Evolutionary conservation across 495 filamentous ascomycete species (phyloP).

Genomic region (Thermothielavioides terrestris): DNA sequence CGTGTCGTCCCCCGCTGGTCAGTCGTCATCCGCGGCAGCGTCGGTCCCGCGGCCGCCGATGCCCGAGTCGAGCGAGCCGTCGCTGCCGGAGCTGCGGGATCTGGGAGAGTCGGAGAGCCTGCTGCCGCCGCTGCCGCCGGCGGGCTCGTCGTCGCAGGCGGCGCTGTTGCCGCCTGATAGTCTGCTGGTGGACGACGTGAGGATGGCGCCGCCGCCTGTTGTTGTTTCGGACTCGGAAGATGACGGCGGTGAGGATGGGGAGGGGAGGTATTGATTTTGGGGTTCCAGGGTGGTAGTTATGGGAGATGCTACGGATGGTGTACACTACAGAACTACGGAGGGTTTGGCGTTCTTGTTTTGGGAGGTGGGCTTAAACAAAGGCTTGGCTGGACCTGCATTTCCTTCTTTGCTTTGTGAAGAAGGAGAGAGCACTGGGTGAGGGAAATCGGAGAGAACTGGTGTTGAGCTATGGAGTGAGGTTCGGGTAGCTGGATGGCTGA

Average conservation of each 20-base stretch:
- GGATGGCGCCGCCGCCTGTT: conserved; percentile 31
- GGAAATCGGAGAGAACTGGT: too few species aligned
- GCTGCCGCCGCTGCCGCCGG: not conserved
- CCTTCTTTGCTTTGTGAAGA: too few species aligned
- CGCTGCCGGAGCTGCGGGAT: conserved; percentile 9
- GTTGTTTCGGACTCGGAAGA: conserved; percentile 40
- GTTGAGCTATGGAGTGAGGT: too few species aligned
- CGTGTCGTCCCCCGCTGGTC: not conserved
- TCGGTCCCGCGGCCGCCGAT: conserved; percentile 18
- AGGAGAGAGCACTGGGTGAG: too few species aligned
- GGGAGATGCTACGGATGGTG: too few species aligned
- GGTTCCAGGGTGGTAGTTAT: too few species aligned
- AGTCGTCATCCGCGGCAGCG: not conserved
- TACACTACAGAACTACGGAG: too few species aligned
- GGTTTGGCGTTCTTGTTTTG: too few species aligned
- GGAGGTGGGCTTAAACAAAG: too few species aligned
- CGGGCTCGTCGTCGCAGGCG: conserved; percentile 33
- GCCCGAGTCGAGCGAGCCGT: conserved; percentile 7
- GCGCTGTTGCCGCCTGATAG: conserved; percentile 47
- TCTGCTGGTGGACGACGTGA: conserved; percentile 40
- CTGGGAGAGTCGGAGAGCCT: not conserved
- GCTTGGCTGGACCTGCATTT: too few species aligned
- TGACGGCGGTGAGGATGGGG: conserved; percentile 22
- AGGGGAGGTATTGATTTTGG: too few species aligned
- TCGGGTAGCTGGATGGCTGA: too few species aligned